Evolutionary conservation across 2,329 filamentous ascomycete species (phyloP), one percentile per base, ranked within the genome.

Genomic region (Biscogniauxia marginata): DNA sequence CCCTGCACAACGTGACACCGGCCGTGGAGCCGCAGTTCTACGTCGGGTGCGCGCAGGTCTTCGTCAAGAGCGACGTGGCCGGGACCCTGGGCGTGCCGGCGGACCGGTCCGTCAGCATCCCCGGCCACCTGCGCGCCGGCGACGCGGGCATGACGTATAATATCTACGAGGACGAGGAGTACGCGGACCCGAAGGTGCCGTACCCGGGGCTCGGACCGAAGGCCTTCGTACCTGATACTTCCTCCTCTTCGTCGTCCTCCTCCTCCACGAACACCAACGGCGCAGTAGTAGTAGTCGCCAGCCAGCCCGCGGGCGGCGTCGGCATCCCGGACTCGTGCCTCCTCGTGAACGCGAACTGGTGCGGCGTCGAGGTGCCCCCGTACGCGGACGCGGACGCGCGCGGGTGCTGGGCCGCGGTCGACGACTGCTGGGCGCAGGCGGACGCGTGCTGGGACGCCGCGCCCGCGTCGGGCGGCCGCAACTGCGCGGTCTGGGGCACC

Each of bases 301-400:
- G 22, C 16, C 57, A 62, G 48, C 63, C 63, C 3, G 78, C 78
- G 34, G 85, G 84, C 8, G 70, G 79, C 44, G 85, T 84, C 11
- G 70, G 79, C 11, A 75, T 83, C 55, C 85, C 85, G 0, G 54
- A 63, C 2, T 73, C 75, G 60, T 88, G 84, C 66, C 73, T 88
- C 45, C 63, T 86, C 57, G 81, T 84, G 64, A 89, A 88, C 67
- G 87, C 75, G 54, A 90, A 91, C 74, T 91, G 87, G 87, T 90
- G 85, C 73, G 86, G 79, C 49, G 75, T 79, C 59, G 80, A 88
- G 65, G 77, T 90, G 1, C 70, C 79, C 0, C 63, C 72, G 5
- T 90, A 87, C 73, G 74, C 73, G 4, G 73, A 75, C 51, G 75
- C 83, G 64, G 67, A 67, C 2, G 79, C n/a, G n/a, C n/a, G n/a